Evolutionary conservation across 352 stramenopile genomes (phyloP).

Genomic region (Peronospora farinosa): DNA sequence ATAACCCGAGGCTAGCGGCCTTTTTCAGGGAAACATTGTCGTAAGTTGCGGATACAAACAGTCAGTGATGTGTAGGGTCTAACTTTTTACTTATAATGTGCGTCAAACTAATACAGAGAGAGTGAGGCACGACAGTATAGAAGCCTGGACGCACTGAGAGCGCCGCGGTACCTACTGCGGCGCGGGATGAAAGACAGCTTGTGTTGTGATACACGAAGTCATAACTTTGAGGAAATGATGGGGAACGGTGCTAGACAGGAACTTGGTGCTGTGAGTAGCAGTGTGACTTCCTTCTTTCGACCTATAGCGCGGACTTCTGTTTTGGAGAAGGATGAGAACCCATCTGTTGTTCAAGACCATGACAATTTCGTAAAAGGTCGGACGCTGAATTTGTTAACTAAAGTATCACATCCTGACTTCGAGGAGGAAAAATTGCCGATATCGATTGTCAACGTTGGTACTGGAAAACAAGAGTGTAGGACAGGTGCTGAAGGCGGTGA

Average conservation of each 20-base stretch:
- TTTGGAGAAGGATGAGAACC: conserved; percentile 15
- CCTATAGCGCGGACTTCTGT: conserved; percentile 11
- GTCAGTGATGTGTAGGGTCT: conserved; percentile 1
- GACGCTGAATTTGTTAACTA: conserved; percentile 18
- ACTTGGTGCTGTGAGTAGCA: conserved; percentile 15
- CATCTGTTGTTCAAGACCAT: conserved; percentile 4
- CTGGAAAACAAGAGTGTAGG: conserved; percentile 1
- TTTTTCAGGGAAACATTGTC: conserved; percentile 34
- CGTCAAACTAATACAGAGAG: conserved; percentile 13
- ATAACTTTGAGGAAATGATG: conserved; percentile 6
- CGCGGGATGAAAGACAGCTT: conserved; percentile 8
- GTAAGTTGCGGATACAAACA: conserved; percentile 23
- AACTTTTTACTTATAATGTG: neutral
- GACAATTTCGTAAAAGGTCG: conserved; percentile 2
- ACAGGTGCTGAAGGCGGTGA: neutral
- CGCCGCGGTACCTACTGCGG: neutral
- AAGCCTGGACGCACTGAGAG: conserved; percentile 9
- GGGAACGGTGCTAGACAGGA: conserved; percentile 12
- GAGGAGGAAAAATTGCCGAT: conserved; percentile 19
- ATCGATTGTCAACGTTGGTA: conserved; percentile 9
- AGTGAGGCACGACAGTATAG: conserved; percentile 17
- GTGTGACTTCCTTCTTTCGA: conserved; percentile 21
- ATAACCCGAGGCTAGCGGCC: conserved; percentile 24
- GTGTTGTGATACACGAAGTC: neutral
- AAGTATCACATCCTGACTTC: conserved; percentile 2